Evolutionary conservation across 2,329 filamentous ascomycete species (phyloP).

Genomic region (Fusarium caatingaense): DNA sequence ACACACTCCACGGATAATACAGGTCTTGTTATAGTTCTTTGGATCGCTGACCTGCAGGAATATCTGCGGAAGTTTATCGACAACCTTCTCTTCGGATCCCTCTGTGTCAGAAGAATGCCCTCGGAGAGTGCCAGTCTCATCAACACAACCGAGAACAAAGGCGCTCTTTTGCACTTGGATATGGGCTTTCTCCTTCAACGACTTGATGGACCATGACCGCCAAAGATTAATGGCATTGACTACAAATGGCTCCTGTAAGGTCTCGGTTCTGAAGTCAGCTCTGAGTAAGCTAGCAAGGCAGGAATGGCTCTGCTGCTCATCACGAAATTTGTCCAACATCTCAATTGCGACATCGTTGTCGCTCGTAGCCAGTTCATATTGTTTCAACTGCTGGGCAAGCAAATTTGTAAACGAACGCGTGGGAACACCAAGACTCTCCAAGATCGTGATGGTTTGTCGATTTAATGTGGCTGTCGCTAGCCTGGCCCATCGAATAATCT

Average conservation of each 20-base stretch:
- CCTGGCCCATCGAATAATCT: constrained; percentile 85
- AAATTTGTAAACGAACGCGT: constrained; percentile 74
- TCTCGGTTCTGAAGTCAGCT: constrained; percentile 78
- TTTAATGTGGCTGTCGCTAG: constrained; percentile 86
- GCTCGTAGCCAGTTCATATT: constrained; percentile 76
- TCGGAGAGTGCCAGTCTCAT: constrained; percentile 81
- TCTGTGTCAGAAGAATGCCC: constrained; percentile 72
- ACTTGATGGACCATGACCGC: constrained; percentile 89
- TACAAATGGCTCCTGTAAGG: constrained; percentile 79
- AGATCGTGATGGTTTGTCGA: constrained; percentile 87
- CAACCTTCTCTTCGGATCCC: constrained; percentile 55
- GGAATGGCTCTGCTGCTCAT: constrained; percentile 85
- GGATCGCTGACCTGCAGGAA: constrained; percentile 83
- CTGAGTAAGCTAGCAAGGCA: constrained; percentile 79
- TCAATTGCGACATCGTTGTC: constrained; percentile 72
- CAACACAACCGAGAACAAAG: constrained; percentile 87
- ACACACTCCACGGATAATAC: constrained; percentile 79
- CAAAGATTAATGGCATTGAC: constrained; percentile 83
- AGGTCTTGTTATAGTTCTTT: constrained; percentile 64
- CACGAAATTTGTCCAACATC: constrained; percentile 79
- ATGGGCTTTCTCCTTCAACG: constrained; percentile 91
- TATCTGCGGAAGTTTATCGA: constrained; percentile 78
- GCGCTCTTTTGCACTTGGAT: constrained; percentile 85
- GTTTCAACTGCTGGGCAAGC: constrained; percentile 73
- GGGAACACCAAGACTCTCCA: constrained; percentile 80